Evolutionary conservation across 768 basidiomycete species (phyloP), one percentile per base, ranked within the genome.

Genomic region (Gelatoporia subvermispora): DNA sequence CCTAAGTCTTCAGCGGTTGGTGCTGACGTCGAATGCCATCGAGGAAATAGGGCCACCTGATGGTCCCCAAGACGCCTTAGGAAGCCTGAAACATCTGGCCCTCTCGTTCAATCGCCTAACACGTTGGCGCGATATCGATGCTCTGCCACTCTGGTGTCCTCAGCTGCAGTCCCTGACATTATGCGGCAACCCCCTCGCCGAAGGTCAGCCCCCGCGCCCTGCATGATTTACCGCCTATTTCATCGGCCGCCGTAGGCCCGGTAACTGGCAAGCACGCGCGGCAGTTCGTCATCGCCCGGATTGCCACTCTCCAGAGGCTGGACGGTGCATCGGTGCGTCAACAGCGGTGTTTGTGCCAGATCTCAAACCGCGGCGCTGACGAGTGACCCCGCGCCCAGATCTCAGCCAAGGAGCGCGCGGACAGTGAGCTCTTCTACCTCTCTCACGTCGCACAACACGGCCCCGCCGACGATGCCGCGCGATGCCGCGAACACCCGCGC

Each of bases 391-490:
- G 24, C 15, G 18, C 4, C 52, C 54, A 93, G 88, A 78, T 93
- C 39, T 77, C 84, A 8, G 54, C 62, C 8, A 81, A 75, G 54
- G 88, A 93, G 62, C 76, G 92, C 35, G 70, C 67, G n/a, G 92
- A 94, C 58, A 79, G 82, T 42, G 92, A 95, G 65, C 62, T 90
- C 21, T 88, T 88, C 61, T 95, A 93, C 66, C 72, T 93, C 42
- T 85, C 87, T 10, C 71, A 74, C 52, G 68, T 90, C 52, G 71
- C 72, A 45, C 76, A 73, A 40, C 63, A 76, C 35, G 73, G 71
- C 23, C 67, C 70, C 35, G 59, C 61, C 10, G 68, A 75, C 34
- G 68, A 76, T 17, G 74, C 73, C 37, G 69, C 68, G 35, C 73
- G 74, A 43, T 50, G 60, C 50, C 60, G 66, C 57, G 65, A 68